These are phyloP conservation scores for Besnoitia besnoiti DNA, from an alignment of 169 alveolate genomes.

Conservation along the genomic window DNA sequence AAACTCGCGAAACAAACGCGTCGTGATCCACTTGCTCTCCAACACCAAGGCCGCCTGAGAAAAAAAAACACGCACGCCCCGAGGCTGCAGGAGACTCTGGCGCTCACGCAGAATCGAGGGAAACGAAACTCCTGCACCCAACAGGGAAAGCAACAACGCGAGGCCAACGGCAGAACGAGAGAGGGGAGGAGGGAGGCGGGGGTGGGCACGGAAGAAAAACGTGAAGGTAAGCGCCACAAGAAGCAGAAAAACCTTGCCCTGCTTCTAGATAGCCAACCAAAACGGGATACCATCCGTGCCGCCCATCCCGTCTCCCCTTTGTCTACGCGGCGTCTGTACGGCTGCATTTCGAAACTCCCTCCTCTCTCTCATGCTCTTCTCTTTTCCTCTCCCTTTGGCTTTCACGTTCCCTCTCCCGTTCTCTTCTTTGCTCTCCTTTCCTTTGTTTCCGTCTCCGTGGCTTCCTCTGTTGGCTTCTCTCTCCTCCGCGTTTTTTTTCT, in stretches of 20 bases:
- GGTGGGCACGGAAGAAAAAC: background rate
- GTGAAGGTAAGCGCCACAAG: too few relatives aligned
- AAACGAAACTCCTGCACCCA: too few relatives aligned
- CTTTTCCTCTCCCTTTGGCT: background rate
- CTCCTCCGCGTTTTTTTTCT: background rate
- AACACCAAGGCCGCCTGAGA: conserved; percentile 47
- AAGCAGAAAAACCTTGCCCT: too few relatives aligned
- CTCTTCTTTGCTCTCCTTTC: background rate
- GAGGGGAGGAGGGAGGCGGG: background rate
- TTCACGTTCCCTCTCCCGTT: too few relatives aligned
- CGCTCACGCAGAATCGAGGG: background rate
- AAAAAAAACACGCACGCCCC: background rate
- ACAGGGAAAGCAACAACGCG: background rate
- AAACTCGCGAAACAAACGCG: conserved; percentile 13
- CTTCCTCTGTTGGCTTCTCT: background rate
- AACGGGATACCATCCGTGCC: background rate
- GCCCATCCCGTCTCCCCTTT: too few relatives aligned
- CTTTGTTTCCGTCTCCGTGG: background rate
- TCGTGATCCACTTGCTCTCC: conserved; percentile 37
- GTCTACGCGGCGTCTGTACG: too few relatives aligned
- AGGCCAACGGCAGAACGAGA: background rate
- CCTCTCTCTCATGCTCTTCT: background rate
- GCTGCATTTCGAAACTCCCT: background rate
- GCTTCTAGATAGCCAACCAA: background rate
- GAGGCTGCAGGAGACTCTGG: too few relatives aligned